phyloP scores from a whole-genome alignment of 345 rosid genomes.

The Pseudoturritis turrita region DNA sequence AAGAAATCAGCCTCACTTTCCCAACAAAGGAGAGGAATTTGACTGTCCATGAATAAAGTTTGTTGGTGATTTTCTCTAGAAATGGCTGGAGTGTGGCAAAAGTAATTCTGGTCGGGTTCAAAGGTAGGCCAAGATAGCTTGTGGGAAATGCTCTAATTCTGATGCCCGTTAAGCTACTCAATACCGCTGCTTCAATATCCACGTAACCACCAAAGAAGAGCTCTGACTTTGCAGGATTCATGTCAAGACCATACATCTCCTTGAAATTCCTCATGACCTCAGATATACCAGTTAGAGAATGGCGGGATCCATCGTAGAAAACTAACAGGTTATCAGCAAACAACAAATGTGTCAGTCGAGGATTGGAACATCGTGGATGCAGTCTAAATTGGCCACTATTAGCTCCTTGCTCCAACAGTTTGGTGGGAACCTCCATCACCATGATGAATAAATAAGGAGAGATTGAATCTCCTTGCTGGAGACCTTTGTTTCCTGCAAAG shows the following conservation, averaged over 20 bases:
- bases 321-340: background rate
- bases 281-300: background rate
- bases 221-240: background rate
- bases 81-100: background rate
- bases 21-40: background rate
- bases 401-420: no score
- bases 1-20: background rate
- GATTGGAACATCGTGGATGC: background rate
- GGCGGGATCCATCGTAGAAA: background rate
- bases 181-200: accelerated
- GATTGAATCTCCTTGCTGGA: no score
- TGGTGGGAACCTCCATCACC: no score
- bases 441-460: no score
- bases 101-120: background rate
- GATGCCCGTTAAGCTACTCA: background rate
- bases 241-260: background rate
- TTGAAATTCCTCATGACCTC: background rate
- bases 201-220: background rate
- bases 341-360: background rate
- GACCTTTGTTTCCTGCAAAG: no score
- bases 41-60: background rate
- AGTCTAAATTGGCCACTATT: no score
- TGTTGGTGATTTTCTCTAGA: background rate
- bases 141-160: background rate
- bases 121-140: background rate